Evolutionary conservation across 208 protist species (phyloP).

Genomic region (Leishmania tarentolae): DNA sequence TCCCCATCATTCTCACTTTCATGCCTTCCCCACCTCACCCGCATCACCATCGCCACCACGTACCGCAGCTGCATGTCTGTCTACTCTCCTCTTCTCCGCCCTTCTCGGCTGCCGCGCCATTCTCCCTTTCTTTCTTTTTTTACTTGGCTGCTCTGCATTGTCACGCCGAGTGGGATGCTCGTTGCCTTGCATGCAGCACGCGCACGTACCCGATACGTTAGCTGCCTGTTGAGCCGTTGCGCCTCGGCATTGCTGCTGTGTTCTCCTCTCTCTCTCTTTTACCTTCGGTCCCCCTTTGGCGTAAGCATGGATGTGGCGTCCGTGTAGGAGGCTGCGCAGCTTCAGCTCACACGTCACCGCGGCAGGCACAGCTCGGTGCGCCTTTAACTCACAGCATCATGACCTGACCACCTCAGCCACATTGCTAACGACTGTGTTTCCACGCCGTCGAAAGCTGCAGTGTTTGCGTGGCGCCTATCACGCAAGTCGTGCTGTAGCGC

Average conservation of each 20-base stretch:
- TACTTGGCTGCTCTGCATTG: neutral
- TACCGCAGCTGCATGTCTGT: neutral
- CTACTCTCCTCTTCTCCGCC: neutral
- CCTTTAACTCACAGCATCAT: neutral
- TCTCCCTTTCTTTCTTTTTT: neutral
- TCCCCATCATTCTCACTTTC: neutral
- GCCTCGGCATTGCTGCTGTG: neutral
- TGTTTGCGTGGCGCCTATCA: slow-evolving; percentile 33
- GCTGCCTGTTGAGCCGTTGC: neutral
- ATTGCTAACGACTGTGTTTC: neutral
- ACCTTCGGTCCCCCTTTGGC: neutral
- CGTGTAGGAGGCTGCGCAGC: neutral
- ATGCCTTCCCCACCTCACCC: neutral
- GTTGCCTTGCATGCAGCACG: neutral
- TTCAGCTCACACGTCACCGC: neutral
- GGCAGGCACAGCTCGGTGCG: neutral
- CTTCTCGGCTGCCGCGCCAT: neutral
- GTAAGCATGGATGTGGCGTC: slow-evolving; percentile 2
- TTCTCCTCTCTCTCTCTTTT: neutral
- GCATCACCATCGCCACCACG: neutral
- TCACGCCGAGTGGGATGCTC: neutral
- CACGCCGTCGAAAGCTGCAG: slow-evolving; percentile 4
- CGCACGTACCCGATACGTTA: neutral
- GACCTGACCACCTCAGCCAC: neutral
- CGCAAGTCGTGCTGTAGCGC: slow-evolving; percentile 26